These are phyloP conservation scores for Paraleonurus japonicus DNA, from an alignment of 257 asterid species.

Conservation along the genomic window DNA sequence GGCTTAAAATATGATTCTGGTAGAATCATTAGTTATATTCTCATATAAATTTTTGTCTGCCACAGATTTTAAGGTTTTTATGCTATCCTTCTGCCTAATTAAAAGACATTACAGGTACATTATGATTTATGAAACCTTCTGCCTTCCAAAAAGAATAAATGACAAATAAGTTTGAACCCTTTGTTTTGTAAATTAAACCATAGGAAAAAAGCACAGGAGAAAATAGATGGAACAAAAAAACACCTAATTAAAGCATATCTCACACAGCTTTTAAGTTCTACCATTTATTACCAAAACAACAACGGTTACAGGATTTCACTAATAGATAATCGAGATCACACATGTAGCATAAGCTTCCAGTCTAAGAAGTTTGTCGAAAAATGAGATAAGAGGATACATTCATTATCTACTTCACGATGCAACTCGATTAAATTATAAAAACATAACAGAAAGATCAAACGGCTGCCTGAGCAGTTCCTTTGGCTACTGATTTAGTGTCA, in stretches of 20 bases:
- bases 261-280: not conserved
- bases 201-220: not conserved
- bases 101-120: too few species aligned
- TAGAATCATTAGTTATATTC: too few species aligned
- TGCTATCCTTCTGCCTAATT: too few species aligned
- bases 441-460: slow-evolving; percentile 34
- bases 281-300: not conserved
- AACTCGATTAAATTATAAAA: not conserved
- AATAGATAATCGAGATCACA: not conserved
- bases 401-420: not conserved
- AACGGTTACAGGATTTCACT: not conserved
- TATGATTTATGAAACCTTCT: too few species aligned
- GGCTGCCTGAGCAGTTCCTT: slow-evolving; percentile 45
- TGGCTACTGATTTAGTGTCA: slow-evolving; percentile 51
- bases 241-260: not conserved
- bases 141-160: not conserved
- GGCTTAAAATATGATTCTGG: too few species aligned
- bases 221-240: not conserved
- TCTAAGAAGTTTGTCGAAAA: not conserved
- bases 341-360: not conserved
- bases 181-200: not conserved
- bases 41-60: too few species aligned
- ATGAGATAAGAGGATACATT: not conserved
- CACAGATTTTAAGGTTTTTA: too few species aligned
- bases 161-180: not conserved